phyloP scores from a whole-genome alignment of 1,284 basidiomycete species.

The Pterulicium gracile region DNA sequence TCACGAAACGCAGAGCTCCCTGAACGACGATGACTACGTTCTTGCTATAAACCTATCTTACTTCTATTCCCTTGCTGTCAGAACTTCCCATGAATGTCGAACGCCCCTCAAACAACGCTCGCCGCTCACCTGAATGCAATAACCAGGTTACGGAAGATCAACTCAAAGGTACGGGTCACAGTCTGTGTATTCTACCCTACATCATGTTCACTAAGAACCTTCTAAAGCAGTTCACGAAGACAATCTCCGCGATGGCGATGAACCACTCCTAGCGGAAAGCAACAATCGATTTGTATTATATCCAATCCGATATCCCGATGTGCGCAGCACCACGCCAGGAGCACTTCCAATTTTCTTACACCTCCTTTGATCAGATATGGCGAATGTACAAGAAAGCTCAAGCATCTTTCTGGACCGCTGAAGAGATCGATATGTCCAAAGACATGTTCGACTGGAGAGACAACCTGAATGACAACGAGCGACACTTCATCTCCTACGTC shows the following conservation, averaged over 20 bases:
- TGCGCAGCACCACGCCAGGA: conserved; percentile 24
- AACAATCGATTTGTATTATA: conserved; percentile 83
- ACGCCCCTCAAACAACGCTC: no score
- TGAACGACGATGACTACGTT: no score
- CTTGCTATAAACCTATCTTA: no score
- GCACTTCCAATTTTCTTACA: conserved; percentile 2
- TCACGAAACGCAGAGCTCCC: no score
- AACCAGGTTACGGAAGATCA: no score
- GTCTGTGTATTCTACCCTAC: no score
- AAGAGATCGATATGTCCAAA: conserved; percentile 95
- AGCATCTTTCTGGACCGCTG: conserved; percentile 95
- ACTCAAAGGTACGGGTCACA: no score
- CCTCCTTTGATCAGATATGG: conserved; percentile 96
- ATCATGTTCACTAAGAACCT: no score
- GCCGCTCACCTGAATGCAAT: no score
- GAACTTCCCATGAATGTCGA: no score
- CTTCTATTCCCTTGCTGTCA: no score
- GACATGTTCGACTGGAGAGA: conserved; percentile 92
- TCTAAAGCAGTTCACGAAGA: no score
- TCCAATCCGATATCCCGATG: conserved; percentile 91
- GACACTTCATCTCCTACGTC: conserved; percentile 93
- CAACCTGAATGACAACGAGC: conserved; percentile 87
- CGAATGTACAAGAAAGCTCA: conserved; percentile 93
- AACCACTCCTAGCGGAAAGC: conserved; percentile 77
- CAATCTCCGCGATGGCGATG: conserved; percentile 39